Conservation (phyloP, 2,329 filamentous ascomycete species). For the Drechmeria coniospora region DNA sequence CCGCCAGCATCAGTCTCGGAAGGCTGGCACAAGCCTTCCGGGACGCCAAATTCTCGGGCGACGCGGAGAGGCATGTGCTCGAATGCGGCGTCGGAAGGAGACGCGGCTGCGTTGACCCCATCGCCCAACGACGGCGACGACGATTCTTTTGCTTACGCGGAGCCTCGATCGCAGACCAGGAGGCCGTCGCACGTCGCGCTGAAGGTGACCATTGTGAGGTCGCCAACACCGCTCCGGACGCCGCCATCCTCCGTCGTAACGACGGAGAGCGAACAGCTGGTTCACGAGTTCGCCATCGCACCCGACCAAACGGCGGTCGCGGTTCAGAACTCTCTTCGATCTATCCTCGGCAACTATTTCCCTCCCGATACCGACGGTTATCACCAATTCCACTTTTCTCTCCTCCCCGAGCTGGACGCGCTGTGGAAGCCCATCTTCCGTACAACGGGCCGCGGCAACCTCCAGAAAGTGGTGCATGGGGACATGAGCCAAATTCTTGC, state of each 20-base stretch:
- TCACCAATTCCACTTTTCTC: constrained; percentile 30
- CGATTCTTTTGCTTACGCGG: constrained; percentile 27
- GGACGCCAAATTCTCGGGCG: constrained; percentile 9
- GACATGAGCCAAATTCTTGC: constrained; percentile 43
- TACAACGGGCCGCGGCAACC: constrained; percentile 16
- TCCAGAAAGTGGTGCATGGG: constrained; percentile 14
- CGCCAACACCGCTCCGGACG: constrained; percentile 28
- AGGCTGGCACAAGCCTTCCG: constrained; percentile 9
- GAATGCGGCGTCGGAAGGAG: constrained; percentile 2
- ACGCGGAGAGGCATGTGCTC: neutral
- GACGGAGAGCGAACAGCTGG: constrained; percentile 18
- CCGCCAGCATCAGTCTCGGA: constrained; percentile 9
- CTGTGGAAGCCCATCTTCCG: constrained; percentile 38
- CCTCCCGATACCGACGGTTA: constrained; percentile 30
- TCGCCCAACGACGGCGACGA: constrained; percentile 21
- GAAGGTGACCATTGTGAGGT: constrained; percentile 15
- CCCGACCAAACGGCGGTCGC: constrained; percentile 31
- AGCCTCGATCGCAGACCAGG: constrained; percentile 10
- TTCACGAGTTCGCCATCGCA: constrained; percentile 28
- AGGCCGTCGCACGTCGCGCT: constrained; percentile 8
- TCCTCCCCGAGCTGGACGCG: constrained; percentile 31
- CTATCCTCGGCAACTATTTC: constrained; percentile 34
- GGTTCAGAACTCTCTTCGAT: constrained; percentile 41
- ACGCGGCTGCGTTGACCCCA: neutral
- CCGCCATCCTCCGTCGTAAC: constrained; percentile 17